phyloP scores from a whole-genome alignment of 192 early-diverging fungal genomes.

The Kickxella alabastrina region DNA sequence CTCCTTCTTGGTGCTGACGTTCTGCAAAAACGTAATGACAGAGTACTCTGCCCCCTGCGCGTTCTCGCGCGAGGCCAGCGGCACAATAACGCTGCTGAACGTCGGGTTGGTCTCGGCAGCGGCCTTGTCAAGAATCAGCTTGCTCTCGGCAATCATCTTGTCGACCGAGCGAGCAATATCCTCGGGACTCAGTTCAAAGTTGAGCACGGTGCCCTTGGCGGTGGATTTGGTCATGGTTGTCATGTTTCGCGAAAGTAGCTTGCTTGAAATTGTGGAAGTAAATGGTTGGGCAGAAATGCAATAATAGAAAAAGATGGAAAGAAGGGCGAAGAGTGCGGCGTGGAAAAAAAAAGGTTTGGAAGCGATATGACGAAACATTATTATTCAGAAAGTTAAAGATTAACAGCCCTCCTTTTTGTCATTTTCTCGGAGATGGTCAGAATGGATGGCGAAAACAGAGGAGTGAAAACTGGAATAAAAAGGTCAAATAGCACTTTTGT shows the following conservation, averaged over 20 bases:
- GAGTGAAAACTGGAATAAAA: no score
- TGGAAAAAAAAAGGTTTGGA: no score
- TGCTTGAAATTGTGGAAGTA: neutral
- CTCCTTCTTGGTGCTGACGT: conserved; percentile 54
- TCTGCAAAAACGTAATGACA: conserved; percentile 43
- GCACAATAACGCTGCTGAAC: conserved; percentile 47
- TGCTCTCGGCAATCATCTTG: conserved; percentile 30
- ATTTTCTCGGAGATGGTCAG: no score
- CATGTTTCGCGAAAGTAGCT: neutral
- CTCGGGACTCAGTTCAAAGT: conserved; percentile 34
- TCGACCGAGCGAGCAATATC: conserved; percentile 27
- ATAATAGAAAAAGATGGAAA: neutral
- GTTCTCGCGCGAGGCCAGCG: conserved; percentile 41
- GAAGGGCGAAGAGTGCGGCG: neutral
- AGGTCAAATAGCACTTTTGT: no score
- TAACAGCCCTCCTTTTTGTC: no score
- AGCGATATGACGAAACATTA: no score
- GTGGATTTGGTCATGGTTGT: neutral
- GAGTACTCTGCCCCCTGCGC: conserved; percentile 24
- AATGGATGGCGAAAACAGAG: no score
- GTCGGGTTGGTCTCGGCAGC: conserved; percentile 43
- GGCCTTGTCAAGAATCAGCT: conserved; percentile 32
- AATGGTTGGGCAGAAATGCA: neutral
- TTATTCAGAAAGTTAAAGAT: no score
- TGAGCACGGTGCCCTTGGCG: conserved; percentile 39